A percentile compares a stretch with the other conserved stretches of the same genome.
phyloP scores from a whole-genome alignment of 2,329 filamentous ascomycete species.

The Neoscytalidium dimidiatum region DNA sequence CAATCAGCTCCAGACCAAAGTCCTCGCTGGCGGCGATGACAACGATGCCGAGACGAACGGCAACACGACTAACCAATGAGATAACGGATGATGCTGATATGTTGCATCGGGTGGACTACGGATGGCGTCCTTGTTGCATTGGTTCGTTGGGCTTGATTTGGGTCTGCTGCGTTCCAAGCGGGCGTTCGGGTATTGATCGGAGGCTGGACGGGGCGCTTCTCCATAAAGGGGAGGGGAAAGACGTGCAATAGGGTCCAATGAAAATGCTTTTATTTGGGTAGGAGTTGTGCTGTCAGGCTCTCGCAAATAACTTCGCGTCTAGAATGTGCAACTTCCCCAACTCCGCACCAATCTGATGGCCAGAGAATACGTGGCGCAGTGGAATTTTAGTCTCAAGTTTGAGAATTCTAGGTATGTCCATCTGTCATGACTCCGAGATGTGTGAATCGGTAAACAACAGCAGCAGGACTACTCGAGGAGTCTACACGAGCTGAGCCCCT shows the following conservation, averaged over 20 bases:
- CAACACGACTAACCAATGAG: not conserved
- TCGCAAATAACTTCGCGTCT: no score
- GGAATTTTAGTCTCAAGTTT: no score
- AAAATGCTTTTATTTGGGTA: not conserved
- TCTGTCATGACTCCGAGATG: no score
- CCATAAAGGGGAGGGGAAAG: not conserved
- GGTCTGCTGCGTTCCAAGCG: constrained; percentile 17
- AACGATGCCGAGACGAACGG: constrained; percentile 9
- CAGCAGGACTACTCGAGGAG: no score
- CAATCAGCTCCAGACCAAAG: constrained; percentile 33
- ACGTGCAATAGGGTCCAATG: not conserved
- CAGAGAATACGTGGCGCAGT: no score
- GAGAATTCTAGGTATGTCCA: no score
- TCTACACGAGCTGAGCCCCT: no score
- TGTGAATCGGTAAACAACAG: no score
- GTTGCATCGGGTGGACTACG: not conserved
- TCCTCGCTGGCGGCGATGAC: constrained; percentile 32
- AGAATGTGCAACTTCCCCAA: no score
- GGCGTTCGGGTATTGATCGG: constrained; percentile 10
- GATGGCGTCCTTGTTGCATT: constrained; percentile 13
- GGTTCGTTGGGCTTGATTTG: not conserved
- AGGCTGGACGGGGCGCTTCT: not conserved
- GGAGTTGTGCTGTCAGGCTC: not conserved
- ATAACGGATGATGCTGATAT: not conserved
- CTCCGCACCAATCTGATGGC: no score